Evolutionary conservation across 2,329 filamentous ascomycete species (phyloP), one percentile per base, ranked within the genome.

Genomic region (Aspergillus transmontanensis): DNA sequence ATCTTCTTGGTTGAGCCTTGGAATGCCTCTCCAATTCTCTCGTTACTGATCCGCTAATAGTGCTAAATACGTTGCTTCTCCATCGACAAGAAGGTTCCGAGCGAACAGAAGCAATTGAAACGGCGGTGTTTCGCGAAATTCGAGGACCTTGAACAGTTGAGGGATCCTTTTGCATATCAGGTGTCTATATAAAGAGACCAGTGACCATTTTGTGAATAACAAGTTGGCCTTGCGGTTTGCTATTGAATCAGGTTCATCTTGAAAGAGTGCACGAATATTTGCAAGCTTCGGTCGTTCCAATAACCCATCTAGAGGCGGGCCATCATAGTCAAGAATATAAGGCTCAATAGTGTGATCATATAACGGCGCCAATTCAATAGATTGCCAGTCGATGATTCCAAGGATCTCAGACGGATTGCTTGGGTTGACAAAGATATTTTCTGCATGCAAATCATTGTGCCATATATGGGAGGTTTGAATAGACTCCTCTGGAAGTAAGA

Each of bases 371-470:
- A 66, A 34, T n/a, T 62, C 28, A 21, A 41, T 58, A 6, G 60
- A 43, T 43, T 67, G 63, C 61, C 63, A 67, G 23, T 66, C 58
- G 26, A 67, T 67, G 12, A 67, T 46, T 4, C 23, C 26, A 14
- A 32, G 14, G 4, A 65, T 63, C 12, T 67, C 30, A 2, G 57
- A 45, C 32, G 55, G 61, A 12, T 62, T 12, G 4, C 43, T 28
- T 9, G 59, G 61, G 30, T 66, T 60, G 21, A 60, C 71, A 64
- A 62, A 72, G 65, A 69, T 77, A 75, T 63, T 63, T 61, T 59
- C 69, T 30, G 57, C 72, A 61, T 34, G 74, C 71, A 59, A 58
- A 61, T 19, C 76, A 34, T 61, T 19, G 46, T 67, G 63, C 61
- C 61, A 66, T 21, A 67, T 54, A 41, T 41, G n/a, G 45, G 28